These are phyloP conservation scores for Citeromyces matritensis DNA, from an alignment of 805 yeast species.

Conservation along the genomic window DNA sequence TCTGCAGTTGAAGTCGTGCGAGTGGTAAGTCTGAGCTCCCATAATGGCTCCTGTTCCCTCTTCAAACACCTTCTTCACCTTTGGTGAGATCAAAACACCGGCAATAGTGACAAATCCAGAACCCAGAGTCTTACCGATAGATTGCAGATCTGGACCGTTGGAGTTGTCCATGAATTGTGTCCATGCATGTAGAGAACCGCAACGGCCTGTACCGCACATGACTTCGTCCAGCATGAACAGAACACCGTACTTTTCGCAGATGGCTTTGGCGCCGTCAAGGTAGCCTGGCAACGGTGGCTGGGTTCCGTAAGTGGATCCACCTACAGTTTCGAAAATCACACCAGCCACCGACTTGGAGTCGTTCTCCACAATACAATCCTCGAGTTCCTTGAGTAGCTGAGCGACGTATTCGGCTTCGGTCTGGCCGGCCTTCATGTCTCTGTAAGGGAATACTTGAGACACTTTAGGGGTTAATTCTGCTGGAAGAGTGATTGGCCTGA, in stretches of 20 bases:
- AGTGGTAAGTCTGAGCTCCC: slow-evolving; percentile 38
- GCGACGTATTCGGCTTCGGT: slow-evolving; percentile 22
- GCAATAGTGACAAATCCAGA: slow-evolving; percentile 35
- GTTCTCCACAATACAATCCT: slow-evolving; percentile 21
- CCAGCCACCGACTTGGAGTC: slow-evolving; percentile 28
- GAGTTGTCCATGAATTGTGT: slow-evolving; percentile 22
- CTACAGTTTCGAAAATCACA: slow-evolving; percentile 27
- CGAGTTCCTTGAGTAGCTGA: slow-evolving; percentile 22
- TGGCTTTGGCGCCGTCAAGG: slow-evolving; percentile 25
- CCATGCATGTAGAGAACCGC: slow-evolving; percentile 32
- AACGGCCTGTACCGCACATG: slow-evolving; percentile 43
- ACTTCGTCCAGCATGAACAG: slow-evolving; percentile 37
- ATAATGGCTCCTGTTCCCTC: slow-evolving; percentile 22
- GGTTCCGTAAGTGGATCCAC: slow-evolving; percentile 31
- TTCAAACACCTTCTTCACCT: slow-evolving; percentile 19
- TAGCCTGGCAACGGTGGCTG: slow-evolving; percentile 29
- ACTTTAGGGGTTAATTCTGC: slow-evolving; percentile 13
- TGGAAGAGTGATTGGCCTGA: slow-evolving; percentile 12
- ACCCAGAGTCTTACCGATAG: slow-evolving; percentile 33
- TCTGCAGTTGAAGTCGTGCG: slow-evolving; percentile 28
- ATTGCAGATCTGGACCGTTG: slow-evolving; percentile 30
- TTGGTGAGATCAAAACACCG: slow-evolving; percentile 25
- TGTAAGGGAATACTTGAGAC: slow-evolving; percentile 17
- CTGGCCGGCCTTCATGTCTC: slow-evolving; percentile 14
- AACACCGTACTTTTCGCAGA: slow-evolving; percentile 36